Percentiles rank a stretch among this genome's conserved stretches.
These are phyloP conservation scores for Micractinium conductrix DNA, from an alignment of 139 green algal genomes.

Conservation along the genomic window DNA sequence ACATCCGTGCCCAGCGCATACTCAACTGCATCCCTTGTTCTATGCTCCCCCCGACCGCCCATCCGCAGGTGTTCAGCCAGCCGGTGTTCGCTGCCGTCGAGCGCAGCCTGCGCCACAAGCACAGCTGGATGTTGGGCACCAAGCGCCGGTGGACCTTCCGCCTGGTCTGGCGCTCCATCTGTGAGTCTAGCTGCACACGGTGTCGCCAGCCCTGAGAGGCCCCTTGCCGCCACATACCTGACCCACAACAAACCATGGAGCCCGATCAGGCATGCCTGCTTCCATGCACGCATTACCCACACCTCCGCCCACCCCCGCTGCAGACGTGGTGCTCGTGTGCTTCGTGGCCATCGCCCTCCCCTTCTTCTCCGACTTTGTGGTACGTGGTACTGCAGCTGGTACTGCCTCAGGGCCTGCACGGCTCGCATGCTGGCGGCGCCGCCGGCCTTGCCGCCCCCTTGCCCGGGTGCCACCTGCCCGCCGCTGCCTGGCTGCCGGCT, in stretches of 20 bases:
- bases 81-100: conserved; percentile 25
- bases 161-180: conserved; percentile 29
- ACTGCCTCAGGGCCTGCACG: too few species aligned
- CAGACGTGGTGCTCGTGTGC: conserved; percentile 17
- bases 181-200: not conserved
- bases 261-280: too few species aligned
- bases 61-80: conserved; percentile 20
- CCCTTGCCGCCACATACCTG: not conserved
- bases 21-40: not conserved
- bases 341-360: conserved; percentile 26
- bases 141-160: conserved; percentile 17
- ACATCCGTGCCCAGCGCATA: too few species aligned
- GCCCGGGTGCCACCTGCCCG: too few species aligned
- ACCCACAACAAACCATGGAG: too few species aligned
- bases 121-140: not conserved
- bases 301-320: not conserved
- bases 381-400: not conserved
- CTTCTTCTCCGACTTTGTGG: conserved; percentile 40
- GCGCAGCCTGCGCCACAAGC: not conserved
- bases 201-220: not conserved
- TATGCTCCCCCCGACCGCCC: not conserved
- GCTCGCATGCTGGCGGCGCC: too few species aligned
- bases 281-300: not conserved
- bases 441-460: too few species aligned
- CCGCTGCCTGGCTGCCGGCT: too few species aligned